Conservation (phyloP, 2,329 filamentous ascomycete genomes). For the Endothia cerciana region DNA sequence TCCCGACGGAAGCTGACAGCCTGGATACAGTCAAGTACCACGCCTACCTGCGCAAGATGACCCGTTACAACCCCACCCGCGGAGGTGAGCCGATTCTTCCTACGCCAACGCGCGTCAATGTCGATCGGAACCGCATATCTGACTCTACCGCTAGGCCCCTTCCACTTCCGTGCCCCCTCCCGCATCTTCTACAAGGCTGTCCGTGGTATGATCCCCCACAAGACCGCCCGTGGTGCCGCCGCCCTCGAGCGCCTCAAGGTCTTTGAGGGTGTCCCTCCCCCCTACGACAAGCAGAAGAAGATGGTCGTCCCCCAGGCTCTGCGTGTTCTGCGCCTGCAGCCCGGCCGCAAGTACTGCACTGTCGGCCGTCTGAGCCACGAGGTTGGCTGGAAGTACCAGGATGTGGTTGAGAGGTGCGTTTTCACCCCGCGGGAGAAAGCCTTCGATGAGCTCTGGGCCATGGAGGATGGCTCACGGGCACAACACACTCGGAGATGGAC, state of each 20-base stretch:
- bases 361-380: conserved; percentile 97
- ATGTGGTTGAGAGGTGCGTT: conserved; percentile 94
- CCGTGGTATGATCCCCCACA: conserved; percentile 99
- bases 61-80: conserved; percentile 98
- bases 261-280: conserved; percentile 98
- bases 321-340: conserved; percentile 94
- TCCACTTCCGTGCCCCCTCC: conserved; percentile 99
- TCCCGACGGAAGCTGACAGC: conserved; percentile 49
- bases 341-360: conserved; percentile 99
- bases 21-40: conserved; percentile 93
- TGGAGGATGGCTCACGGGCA: no score
- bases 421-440: background rate
- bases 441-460: background rate
- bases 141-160: conserved; percentile 71
- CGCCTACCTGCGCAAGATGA: conserved; percentile 99
- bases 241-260: conserved; percentile 99
- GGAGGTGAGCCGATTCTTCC: conserved; percentile 70
- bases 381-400: conserved; percentile 99
- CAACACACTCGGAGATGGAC: background rate
- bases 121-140: conserved; percentile 48
- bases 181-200: conserved; percentile 99
- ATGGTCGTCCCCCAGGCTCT: conserved; percentile 99
- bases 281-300: conserved; percentile 99
- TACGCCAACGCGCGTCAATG: conserved; percentile 30
- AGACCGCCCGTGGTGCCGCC: conserved; percentile 96